Evolutionary conservation across 2,329 filamentous ascomycete genomes (phyloP), one percentile per base, ranked within the genome.

Genomic region (Diaporthe amygdali): DNA sequence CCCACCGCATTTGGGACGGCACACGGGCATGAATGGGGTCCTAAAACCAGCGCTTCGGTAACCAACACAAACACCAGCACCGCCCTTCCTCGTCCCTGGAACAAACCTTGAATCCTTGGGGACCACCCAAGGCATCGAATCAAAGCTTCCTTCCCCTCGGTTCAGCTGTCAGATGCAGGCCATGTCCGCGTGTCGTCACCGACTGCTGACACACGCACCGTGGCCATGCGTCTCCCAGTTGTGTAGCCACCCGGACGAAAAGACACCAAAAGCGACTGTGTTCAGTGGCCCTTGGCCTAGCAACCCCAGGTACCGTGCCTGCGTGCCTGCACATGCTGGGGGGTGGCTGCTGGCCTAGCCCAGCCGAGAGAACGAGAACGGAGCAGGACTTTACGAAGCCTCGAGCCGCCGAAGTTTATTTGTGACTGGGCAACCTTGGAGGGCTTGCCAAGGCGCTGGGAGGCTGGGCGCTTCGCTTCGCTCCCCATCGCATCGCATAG

Each of bases 21-120:
- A 68, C 30, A 68, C 54, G 30, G 30, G 59, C 39, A 56, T 56
- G 15, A 49, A 47, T 68, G 66, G 66, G 66, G 52, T 32, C 52
- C 52, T 51, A 27, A 59, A 68, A 68, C 66, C 66, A 68, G 66
- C 54, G 41, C 41, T 39, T 68, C 66, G 66, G 66, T 68, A 68
- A 68, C 66, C 66, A 68, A 59, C 52, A 68, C 41, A 49, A 37
- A 25, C 20, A 39, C 17, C 17, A 51, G 49, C 54, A 46, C n/a
- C 4, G 27, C 46, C 37, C 54, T 25, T 34, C 32, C 32, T 46
- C 41, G 32, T 55, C n/a, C 52, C 49, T 49, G 30, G 47, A 56
- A 56, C 66, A 68, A 47, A 56, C 44, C 52, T 37, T 56, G 51
- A 49, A 37, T 27, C 44, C 39, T 41, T 12, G 34, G 63, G 63